Percentiles rank a stretch among this genome's conserved stretches.
Conservation (phyloP, 208 protist species). For the Blastocrithidia nonstop region DNA sequence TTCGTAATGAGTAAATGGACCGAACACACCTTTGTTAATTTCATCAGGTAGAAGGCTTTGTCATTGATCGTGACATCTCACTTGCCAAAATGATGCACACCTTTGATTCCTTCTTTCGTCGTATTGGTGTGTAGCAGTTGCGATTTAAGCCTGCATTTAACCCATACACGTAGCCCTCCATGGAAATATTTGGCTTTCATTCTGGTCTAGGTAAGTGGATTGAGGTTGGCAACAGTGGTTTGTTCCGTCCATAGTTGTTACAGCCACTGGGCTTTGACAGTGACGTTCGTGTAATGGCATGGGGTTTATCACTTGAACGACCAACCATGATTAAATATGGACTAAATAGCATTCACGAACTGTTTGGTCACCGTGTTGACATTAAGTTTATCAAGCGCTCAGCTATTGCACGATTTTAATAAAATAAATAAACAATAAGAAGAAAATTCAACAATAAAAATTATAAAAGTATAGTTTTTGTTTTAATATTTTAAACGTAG, state of each 20-base stretch:
- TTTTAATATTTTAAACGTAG: not conserved
- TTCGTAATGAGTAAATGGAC: constrained; percentile 99
- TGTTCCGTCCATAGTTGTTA: constrained; percentile 99
- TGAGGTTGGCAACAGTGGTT: constrained; percentile 97
- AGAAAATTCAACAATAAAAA: constrained; percentile 1
- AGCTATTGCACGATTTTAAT: constrained; percentile 76
- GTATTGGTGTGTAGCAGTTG: constrained; percentile 91
- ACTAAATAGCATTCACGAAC: constrained; percentile 97
- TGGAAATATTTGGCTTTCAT: constrained; percentile 99
- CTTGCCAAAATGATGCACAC: constrained; percentile 98
- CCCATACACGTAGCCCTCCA: constrained; percentile 99
- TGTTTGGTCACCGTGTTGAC: constrained; percentile 94
- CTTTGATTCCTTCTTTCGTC: constrained; percentile 96
- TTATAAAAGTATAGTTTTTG: not conserved
- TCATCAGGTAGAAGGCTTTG: constrained; percentile 99
- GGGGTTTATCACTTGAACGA: constrained; percentile 98
- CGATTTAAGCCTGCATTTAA: constrained; percentile 99
- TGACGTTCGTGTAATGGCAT: constrained; percentile 96
- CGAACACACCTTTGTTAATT: constrained; percentile 99
- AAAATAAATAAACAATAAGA: not conserved
- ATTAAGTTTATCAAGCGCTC: constrained; percentile 76
- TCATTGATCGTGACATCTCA: constrained; percentile 95
- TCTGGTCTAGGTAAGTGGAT: constrained; percentile 92
- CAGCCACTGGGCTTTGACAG: constrained; percentile 96
- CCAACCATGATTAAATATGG: constrained; percentile 99